A percentile compares a stretch with the other conserved stretches of the same genome.
Conservation (phyloP, 495 filamentous ascomycete species). For the Melanomma pulvis-pyrius region DNA sequence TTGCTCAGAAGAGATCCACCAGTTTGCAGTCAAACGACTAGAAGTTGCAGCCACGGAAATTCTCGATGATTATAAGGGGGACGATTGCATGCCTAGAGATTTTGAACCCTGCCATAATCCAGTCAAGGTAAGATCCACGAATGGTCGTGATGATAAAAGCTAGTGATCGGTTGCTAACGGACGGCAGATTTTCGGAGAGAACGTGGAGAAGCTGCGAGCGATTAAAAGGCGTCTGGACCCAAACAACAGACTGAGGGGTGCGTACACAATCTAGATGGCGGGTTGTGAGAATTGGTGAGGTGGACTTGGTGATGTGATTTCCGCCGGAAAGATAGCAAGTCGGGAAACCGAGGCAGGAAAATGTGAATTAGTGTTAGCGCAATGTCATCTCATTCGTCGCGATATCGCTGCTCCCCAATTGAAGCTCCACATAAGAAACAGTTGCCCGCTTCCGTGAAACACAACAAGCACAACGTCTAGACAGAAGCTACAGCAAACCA, state of each 20-base stretch:
- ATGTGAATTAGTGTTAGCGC: not conserved
- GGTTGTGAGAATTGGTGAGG: not conserved
- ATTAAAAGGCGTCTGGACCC: slow-evolving; percentile 41
- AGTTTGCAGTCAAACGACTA: slow-evolving; percentile 29
- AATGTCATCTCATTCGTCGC: slow-evolving; percentile 15
- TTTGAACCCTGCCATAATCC: slow-evolving; percentile 26
- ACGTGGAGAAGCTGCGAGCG: slow-evolving; percentile 35
- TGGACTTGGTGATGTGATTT: not conserved
- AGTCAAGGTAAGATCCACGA: slow-evolving; percentile 15
- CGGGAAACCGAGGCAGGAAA: not conserved
- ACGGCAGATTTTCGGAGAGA: slow-evolving; percentile 41
- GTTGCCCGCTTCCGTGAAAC: not conserved
- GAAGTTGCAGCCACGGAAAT: slow-evolving; percentile 16
- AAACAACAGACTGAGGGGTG: slow-evolving; percentile 22
- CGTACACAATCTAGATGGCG: slow-evolving; percentile 15
- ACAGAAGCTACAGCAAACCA: not conserved
- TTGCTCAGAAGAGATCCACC: slow-evolving; percentile 28
- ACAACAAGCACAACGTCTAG: not conserved
- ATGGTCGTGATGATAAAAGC: slow-evolving; percentile 1
- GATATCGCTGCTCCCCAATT: slow-evolving; percentile 18
- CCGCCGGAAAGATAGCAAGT: slow-evolving; percentile 14
- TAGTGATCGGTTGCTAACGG: slow-evolving; percentile 28
- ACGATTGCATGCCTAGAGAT: slow-evolving; percentile 23
- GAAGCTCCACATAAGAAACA: slow-evolving; percentile 4
- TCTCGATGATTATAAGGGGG: slow-evolving; percentile 10